Evolutionary conservation across 2,329 filamentous ascomycete genomes (phyloP).

Genomic region (Fusarium camptoceras): DNA sequence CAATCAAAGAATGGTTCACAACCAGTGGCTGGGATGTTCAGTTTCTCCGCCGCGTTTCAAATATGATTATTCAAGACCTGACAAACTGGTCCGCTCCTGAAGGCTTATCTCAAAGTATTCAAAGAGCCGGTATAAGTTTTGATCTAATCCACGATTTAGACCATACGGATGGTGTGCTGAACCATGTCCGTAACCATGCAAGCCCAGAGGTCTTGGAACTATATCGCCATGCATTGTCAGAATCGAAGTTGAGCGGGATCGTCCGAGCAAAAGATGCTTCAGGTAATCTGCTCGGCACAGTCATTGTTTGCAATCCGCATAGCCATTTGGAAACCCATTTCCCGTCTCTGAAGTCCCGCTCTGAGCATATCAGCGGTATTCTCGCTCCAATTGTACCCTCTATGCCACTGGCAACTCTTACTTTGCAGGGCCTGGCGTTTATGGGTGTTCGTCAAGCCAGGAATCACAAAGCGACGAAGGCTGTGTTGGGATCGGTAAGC

Average conservation of each 20-base stretch:
- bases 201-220: constrained; percentile 83
- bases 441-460: constrained; percentile 87
- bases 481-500: constrained; percentile 83
- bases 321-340: constrained; percentile 77
- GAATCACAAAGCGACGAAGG: constrained; percentile 77
- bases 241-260: constrained; percentile 79
- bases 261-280: constrained; percentile 81
- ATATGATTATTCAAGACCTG: constrained; percentile 80
- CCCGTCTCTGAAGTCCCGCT: constrained; percentile 72
- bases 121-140: constrained; percentile 79
- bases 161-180: constrained; percentile 78
- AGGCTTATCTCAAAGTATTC: constrained; percentile 78
- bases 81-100: constrained; percentile 79
- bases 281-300: constrained; percentile 78
- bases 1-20: constrained; percentile 82
- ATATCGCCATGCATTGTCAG: constrained; percentile 79
- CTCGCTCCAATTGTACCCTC: constrained; percentile 82
- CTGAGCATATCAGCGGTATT: constrained; percentile 76
- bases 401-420: constrained; percentile 73
- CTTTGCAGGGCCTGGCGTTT: constrained; percentile 81
- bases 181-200: constrained; percentile 78
- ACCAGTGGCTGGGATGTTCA: constrained; percentile 87
- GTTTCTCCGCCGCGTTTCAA: constrained; percentile 68
- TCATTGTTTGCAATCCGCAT: constrained; percentile 80
- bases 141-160: constrained; percentile 86